Evolutionary conservation across 192 early-diverging fungal species (phyloP), one percentile per base, ranked within the genome.

Genomic region (Linnemannia hyalina): DNA sequence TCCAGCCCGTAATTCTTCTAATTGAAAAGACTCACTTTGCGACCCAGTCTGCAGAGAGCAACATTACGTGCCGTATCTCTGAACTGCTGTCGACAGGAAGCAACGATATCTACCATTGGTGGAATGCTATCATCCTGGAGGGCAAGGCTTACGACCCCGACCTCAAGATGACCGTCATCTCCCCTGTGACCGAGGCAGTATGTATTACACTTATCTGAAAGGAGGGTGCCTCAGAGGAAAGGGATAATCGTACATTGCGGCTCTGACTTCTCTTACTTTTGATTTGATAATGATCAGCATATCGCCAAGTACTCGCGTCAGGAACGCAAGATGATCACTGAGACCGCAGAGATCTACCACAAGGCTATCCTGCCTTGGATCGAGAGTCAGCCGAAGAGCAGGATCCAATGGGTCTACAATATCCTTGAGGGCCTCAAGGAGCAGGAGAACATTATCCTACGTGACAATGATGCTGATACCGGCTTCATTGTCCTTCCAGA

Each of bases 401-500:
- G 94, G 35, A 91, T 94, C 29, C 91, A 94, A 81, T 97, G 96
- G 96, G 95, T 97, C 5, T 88, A 95, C 74, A 97, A 97, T 75
- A 96, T 96, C 20, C 82, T 97, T 49, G 75, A 92, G 0, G 94
- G 94, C 16, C 79, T 88, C 18, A 91, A 89, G 32, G 96, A 97
- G 60, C 73, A 89, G 16, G 94, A 95, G 41, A 92, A 90, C 69
- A 90, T 97, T 42, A 63, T 97, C 22, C 90, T 90, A 60, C 92
- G 92, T 36, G 93, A 92, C 80, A 77, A 85, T 13, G 91, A 93
- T 47, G 88, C 89, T 4, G 87, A 91, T 49, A 89, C 74, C 22
- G 96, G 96, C 22, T 97, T 97, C 88, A 80, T 97, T 36, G 80
- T 97, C 6, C 80, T 95, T 35, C 96, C 96, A 3, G 96, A 97